Percentiles rank a stretch among this genome's conserved stretches.
Conservation (phyloP, 1,284 basidiomycete species). For the Cronartium quercuum region DNA sequence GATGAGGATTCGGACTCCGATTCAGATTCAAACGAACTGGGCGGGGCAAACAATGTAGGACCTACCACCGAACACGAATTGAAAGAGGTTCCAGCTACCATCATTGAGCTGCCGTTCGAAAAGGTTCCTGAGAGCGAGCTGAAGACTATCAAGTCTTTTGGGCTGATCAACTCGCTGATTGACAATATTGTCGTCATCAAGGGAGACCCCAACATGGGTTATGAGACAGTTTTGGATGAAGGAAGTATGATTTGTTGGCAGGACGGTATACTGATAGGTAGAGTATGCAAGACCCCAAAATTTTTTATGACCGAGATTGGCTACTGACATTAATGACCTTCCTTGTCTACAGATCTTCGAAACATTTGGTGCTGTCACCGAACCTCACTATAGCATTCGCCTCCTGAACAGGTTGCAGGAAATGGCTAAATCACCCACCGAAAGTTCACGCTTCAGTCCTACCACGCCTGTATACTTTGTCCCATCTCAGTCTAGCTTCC, state of each 20-base stretch:
- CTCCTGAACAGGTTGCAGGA: background rate
- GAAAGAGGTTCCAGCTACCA: slow-evolving; percentile 14
- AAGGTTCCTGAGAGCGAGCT: slow-evolving; percentile 16
- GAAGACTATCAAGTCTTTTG: slow-evolving; percentile 20
- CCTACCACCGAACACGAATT: slow-evolving; percentile 33
- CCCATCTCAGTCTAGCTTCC: slow-evolving; percentile 22
- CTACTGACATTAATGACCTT: background rate
- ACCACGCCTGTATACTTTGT: slow-evolving; percentile 4
- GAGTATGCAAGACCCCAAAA: slow-evolving; percentile 4
- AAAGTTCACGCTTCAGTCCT: background rate
- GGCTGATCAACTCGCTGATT: slow-evolving; percentile 11
- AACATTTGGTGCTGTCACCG: slow-evolving; percentile 36
- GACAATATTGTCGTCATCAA: slow-evolving; percentile 32
- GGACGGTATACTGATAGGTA: slow-evolving; percentile 25
- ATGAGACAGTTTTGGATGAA: slow-evolving; percentile 34
- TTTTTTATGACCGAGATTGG: background rate
- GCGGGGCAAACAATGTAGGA: slow-evolving; percentile 5
- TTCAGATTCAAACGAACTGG: background rate
- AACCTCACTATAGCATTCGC: slow-evolving; percentile 31
- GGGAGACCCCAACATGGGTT: slow-evolving; percentile 8
- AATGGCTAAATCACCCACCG: background rate
- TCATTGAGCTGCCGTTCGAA: slow-evolving; percentile 23
- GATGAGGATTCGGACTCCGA: slow-evolving; percentile 9
- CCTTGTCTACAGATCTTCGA: slow-evolving; percentile 24
- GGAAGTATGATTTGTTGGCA: slow-evolving; percentile 23